Evolutionary conservation across 2,329 filamentous ascomycete species (phyloP), one percentile per base, ranked within the genome.

Genomic region (Claviceps purpurea): DNA sequence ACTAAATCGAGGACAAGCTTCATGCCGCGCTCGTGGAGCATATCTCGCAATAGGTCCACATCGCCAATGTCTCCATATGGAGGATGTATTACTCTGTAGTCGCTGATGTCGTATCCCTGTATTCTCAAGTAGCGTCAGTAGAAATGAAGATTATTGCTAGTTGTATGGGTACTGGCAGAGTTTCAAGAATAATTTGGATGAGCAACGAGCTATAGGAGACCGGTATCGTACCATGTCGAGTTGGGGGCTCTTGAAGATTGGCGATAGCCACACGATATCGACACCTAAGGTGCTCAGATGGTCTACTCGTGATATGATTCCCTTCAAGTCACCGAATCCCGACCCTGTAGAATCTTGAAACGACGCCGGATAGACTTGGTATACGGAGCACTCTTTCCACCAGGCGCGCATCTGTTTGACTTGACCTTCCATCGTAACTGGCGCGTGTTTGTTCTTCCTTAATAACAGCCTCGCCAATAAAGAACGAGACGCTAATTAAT

Each of bases 1-100:
- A 89, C 85, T 10, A 89, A 68, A 59, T 89, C 85, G 58, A 88
- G 75, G 22, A 89, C 74, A 11, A 89, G 69, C 62, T 81, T 84
- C 76, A 89, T 85, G 2, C 74, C 77, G 2, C 81, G 70, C 37
- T 73, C 64, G 54, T 87, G 82, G 26, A 80, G 75, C 24, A 74
- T 75, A 47, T 78, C 64, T 50, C 83, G 81, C 51, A 89, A 66
- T 1, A 68, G 63, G 49, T 87, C 82, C 22, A 88, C 78, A 61
- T 89, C 83, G 49, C 70, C 69, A 41, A 89, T 68, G 18, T 80
- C 80, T 16, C 85, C 85, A 56, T 87, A 89, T 16, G 74, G 74
- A 2, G 77, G 71, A 56, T 87, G 75, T 50, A 89, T 81, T 38
- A 68, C 72, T 57, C 78, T 74, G 58, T 89, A 89, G 64, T 89